Evolutionary conservation across 2,329 filamentous ascomycete species (phyloP).

Genomic region (Aureobasidium sp.): DNA sequence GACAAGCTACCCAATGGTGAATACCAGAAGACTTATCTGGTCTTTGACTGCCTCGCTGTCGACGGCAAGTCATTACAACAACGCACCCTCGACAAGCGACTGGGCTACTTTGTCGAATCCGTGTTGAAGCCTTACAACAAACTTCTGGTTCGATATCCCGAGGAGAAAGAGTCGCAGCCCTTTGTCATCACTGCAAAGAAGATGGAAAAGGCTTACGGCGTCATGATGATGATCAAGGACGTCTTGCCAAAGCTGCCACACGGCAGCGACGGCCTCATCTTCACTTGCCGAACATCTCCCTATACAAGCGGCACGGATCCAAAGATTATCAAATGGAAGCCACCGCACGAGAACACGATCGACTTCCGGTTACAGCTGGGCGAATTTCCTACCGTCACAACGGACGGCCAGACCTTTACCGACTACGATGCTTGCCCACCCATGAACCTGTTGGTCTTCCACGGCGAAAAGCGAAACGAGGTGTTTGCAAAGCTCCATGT

Average conservation of each 20-base stretch:
- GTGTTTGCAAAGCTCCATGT: slow-evolving; percentile 61
- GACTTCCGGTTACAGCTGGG: slow-evolving; percentile 75
- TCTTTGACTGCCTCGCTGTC: slow-evolving; percentile 86
- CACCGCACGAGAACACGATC: slow-evolving; percentile 86
- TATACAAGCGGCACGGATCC: slow-evolving; percentile 88
- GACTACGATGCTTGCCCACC: slow-evolving; percentile 61
- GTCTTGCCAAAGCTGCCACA: slow-evolving; percentile 78
- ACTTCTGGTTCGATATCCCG: slow-evolving; percentile 49
- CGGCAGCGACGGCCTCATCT: slow-evolving; percentile 94
- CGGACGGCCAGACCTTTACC: slow-evolving; percentile 54
- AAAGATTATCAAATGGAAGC: slow-evolving; percentile 97
- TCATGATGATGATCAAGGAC: slow-evolving; percentile 85
- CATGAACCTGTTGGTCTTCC: slow-evolving; percentile 57
- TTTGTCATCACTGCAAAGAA: slow-evolving; percentile 83
- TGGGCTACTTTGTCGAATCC: slow-evolving; percentile 75
- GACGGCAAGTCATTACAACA: slow-evolving; percentile 69
- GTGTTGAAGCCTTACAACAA: slow-evolving; percentile 63
- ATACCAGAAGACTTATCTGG: slow-evolving; percentile 70
- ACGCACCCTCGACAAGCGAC: slow-evolving; percentile 75
- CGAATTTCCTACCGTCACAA: slow-evolving; percentile 60
- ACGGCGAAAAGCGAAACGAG: slow-evolving; percentile 57
- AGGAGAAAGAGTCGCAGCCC: slow-evolving; percentile 60
- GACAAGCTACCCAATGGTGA: slow-evolving; percentile 64
- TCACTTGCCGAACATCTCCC: slow-evolving; percentile 81
- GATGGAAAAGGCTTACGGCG: slow-evolving; percentile 81